Evolutionary conservation across 2,329 filamentous ascomycete species (phyloP).

Genomic region (Alternaria rosae): DNA sequence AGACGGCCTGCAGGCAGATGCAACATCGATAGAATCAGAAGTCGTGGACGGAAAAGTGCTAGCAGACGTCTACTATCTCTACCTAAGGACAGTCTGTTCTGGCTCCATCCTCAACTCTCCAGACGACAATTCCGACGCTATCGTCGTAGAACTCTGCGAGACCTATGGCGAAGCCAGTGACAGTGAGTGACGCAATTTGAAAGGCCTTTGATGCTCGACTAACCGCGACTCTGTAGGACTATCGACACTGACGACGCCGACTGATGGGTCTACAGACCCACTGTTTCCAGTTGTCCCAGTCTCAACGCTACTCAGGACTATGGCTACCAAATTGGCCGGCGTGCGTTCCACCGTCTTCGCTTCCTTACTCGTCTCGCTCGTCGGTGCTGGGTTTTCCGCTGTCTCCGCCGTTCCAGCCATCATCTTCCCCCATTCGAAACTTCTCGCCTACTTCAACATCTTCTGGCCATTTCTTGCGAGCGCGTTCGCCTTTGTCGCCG

Average conservation of each 20-base stretch:
- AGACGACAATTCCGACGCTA: background rate
- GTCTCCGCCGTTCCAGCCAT: constrained; percentile 25
- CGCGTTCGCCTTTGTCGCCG: constrained; percentile 20
- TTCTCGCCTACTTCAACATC: constrained; percentile 32
- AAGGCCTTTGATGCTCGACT: background rate
- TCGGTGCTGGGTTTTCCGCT: constrained; percentile 16
- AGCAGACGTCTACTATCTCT: constrained; percentile 6
- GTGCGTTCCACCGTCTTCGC: constrained; percentile 23
- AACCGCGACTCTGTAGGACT: background rate
- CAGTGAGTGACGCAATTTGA: background rate
- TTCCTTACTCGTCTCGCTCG: constrained; percentile 27
- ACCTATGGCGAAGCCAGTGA: background rate
- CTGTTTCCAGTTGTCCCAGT: background rate
- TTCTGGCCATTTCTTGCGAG: constrained; percentile 20
- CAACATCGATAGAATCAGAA: background rate
- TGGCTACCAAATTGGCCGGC: background rate
- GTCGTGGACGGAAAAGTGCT: background rate
- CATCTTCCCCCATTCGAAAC: constrained; percentile 27
- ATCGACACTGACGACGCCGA: background rate
- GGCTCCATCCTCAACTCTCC: background rate
- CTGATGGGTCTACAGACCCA: background rate
- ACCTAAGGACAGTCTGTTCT: background rate
- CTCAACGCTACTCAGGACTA: background rate
- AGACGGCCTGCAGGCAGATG: background rate
- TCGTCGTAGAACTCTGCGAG: background rate